These are phyloP conservation scores for Avicennia marina DNA, from an alignment of 257 asterid genomes.

Conservation along the genomic window DNA sequence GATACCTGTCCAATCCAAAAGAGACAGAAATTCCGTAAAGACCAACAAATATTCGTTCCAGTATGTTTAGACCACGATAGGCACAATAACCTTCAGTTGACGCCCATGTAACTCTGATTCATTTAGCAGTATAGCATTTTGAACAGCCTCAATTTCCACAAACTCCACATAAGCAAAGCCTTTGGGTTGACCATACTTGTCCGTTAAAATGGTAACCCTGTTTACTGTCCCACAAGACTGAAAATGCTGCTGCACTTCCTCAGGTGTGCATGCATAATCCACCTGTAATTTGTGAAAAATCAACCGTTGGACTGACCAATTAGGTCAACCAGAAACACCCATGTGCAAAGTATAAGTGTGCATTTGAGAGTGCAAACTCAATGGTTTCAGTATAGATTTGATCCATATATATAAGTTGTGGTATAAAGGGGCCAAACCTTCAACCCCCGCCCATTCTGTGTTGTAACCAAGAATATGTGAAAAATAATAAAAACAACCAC, in stretches of 20 bases:
- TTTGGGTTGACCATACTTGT: constrained; percentile 6
- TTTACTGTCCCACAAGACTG: constrained; percentile 5
- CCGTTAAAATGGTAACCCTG: constrained; percentile 7
- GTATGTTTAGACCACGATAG: constrained; percentile 8
- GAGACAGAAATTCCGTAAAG: not conserved
- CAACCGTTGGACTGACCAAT: too few relatives aligned
- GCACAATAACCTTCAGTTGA: constrained; percentile 14
- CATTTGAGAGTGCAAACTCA: not conserved
- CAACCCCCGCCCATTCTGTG: too few relatives aligned
- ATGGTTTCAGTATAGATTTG: not conserved
- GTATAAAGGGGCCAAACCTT: too few relatives aligned
- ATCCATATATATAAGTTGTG: not conserved
- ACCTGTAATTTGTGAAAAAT: not conserved
- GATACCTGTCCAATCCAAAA: constrained; percentile 36
- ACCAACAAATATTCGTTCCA: not conserved
- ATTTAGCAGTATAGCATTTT: not conserved
- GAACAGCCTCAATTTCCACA: constrained; percentile 8
- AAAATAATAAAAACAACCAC: not conserved
- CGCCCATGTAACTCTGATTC: constrained; percentile 4
- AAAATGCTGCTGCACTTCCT: too few relatives aligned
- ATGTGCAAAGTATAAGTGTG: not conserved
- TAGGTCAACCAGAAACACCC: not conserved
- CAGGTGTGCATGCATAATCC: constrained; percentile 14
- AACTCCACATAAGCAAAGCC: constrained; percentile 15
- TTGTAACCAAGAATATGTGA: not conserved